These are phyloP conservation scores for Huntiella moniliformis DNA, from an alignment of 2,329 filamentous ascomycete genomes.

Conservation along the genomic window DNA sequence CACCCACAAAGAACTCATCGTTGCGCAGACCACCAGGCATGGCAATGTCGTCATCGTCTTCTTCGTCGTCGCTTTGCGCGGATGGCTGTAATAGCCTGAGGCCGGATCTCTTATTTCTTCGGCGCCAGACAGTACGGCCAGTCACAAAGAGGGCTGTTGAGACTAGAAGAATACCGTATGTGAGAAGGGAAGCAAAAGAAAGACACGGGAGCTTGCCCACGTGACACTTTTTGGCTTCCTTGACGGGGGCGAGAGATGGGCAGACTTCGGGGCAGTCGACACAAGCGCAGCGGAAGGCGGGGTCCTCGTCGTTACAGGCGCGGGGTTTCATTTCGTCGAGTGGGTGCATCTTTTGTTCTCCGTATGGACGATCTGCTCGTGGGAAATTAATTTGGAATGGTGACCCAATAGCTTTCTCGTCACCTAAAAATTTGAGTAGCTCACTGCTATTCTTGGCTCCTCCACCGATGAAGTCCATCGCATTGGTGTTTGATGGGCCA, in stretches of 20 bases:
- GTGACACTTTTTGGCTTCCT: conserved; percentile 50
- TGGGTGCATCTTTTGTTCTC: conserved; percentile 51
- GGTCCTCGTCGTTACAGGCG: conserved; percentile 76
- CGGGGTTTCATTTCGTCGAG: conserved; percentile 50
- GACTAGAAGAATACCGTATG: conserved; percentile 60
- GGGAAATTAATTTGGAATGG: conserved; percentile 98
- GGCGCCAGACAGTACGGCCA: conserved; percentile 58
- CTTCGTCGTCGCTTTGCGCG: conserved; percentile 74
- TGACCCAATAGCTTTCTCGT: conserved; percentile 79
- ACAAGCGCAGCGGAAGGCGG: conserved; percentile 75
- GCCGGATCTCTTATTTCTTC: conserved; percentile 55
- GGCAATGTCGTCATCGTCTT: conserved; percentile 50
- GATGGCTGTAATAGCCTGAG: conserved; percentile 76
- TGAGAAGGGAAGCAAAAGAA: conserved; percentile 77
- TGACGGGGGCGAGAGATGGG: conserved; percentile 60
- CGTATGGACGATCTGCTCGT: conserved; percentile 15
- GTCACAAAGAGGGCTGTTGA: conserved; percentile 46
- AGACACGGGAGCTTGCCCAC: conserved; percentile 83
- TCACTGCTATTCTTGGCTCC: conserved; percentile 78
- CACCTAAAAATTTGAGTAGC: conserved; percentile 78
- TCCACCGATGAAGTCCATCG: conserved; percentile 90
- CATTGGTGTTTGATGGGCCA: conserved; percentile 77
- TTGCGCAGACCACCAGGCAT: conserved; percentile 58
- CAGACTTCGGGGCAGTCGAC: conserved; percentile 82
- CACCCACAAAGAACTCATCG: conserved; percentile 24